These are phyloP conservation scores for Gnetum montanum DNA, from an alignment of 75 land plant genomes.

Conservation along the genomic window DNA sequence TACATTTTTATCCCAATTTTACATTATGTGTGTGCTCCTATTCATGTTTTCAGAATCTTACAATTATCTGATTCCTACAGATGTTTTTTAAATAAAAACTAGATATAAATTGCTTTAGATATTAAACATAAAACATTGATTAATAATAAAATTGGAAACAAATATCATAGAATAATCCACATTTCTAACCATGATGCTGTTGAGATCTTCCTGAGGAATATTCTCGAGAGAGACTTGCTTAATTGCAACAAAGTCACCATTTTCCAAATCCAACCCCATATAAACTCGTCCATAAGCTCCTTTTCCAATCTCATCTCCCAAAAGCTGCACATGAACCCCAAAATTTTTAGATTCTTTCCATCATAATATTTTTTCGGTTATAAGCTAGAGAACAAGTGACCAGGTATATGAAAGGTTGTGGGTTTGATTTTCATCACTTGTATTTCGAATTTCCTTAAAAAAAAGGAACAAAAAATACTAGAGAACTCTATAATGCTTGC, in stretches of 20 bases:
- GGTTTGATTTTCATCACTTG: neutral
- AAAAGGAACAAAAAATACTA: neutral
- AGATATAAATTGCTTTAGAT: too few relatives aligned
- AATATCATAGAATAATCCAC: neutral
- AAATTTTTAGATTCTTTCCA: neutral
- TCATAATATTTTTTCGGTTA: neutral
- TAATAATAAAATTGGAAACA: too few relatives aligned
- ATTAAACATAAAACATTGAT: too few relatives aligned
- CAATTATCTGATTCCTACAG: too few relatives aligned
- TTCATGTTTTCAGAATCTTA: too few relatives aligned
- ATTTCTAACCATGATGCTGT: slow-evolving; percentile 85
- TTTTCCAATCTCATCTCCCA: slow-evolving; percentile 98
- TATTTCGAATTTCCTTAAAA: neutral
- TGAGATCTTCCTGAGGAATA: slow-evolving; percentile 92
- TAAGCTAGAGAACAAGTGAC: neutral
- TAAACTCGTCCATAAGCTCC: slow-evolving; percentile 98
- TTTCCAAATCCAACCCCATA: slow-evolving; percentile 95
- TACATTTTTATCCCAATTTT: too few relatives aligned
- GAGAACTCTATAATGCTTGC: neutral
- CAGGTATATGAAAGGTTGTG: neutral
- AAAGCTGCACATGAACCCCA: slow-evolving; percentile 69
- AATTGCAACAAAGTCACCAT: slow-evolving; percentile 98
- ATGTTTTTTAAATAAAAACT: too few relatives aligned
- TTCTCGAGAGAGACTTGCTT: slow-evolving; percentile 98
- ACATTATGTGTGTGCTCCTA: too few relatives aligned